Percentiles rank a stretch among this genome's conserved stretches.
Evolutionary conservation across 139 green algal species (phyloP).

Genomic region (Dunaliella primolecta): DNA sequence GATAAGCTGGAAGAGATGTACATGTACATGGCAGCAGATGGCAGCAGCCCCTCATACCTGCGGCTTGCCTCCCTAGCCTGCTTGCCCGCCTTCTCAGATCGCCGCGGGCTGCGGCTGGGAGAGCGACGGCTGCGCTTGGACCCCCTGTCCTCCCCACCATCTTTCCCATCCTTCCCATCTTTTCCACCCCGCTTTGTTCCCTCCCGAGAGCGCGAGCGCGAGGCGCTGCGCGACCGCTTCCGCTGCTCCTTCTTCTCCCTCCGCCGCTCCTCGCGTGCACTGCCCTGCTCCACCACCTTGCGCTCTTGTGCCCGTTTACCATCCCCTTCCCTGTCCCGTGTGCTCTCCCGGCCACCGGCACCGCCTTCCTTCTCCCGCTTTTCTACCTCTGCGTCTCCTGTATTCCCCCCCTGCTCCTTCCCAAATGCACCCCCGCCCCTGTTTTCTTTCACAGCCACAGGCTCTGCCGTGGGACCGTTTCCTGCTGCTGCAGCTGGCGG

Average conservation of each 20-base stretch:
- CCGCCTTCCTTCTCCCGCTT: background rate
- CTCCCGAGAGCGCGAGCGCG: background rate
- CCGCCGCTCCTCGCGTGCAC: background rate
- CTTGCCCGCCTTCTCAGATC: no score
- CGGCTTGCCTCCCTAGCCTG: no score
- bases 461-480: background rate
- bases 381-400: background rate
- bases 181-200: background rate
- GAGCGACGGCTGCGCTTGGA: background rate
- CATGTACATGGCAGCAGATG: no score
- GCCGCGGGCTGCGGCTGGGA: background rate
- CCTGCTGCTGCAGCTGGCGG: background rate
- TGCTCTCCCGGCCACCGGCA: constrained; percentile 7
- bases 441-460: background rate
- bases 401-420: background rate
- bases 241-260: background rate
- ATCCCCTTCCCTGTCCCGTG: constrained; percentile 24
- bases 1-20: no score
- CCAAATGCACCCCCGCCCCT: no score
- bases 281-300: background rate
- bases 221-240: background rate
- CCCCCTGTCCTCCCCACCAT: no score
- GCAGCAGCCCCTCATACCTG: no score
- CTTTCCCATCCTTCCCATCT: background rate
- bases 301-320: background rate